Base-by-base conservation (phyloP, 805 yeast species). In the Metahyphopichia silvanorum region DNA sequence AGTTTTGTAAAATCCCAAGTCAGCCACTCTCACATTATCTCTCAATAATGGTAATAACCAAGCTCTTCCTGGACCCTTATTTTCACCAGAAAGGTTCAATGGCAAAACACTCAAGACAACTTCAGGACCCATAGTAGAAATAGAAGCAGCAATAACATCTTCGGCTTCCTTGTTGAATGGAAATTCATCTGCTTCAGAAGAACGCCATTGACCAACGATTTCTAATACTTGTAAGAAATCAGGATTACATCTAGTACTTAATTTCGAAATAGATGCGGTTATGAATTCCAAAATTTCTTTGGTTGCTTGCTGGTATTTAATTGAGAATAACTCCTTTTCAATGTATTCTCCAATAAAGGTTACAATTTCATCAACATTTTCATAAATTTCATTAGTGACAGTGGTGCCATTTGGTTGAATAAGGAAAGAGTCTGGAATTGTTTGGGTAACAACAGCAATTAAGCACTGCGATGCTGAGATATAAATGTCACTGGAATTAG, bases 41-140 rank as follows among this genome's bases (percentile, higher is more conserved):
- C 97, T 82, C 40, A 93, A 71, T 21, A 93, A 55, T 8, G 98
- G 98, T 43, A 93, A 71, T 47, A 93, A 53, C 97, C 98, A 93
- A 28, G 97, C 97, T 54, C 98, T 77, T 28, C 97, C 97, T n/a
- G 80, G 73, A 20, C 63, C 59, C 16, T 65, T 46, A 15, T 63
- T 55, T n/a, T n/a, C n/a, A 4, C 82, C 76, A 28, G 73, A 71
- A 47, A 93, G 69, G 51, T 91, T 87, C 50, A 93, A 67, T 5
- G 99, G 98, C 21, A 93, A 68, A 4, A 74, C 65, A 28, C 75
- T 59, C 39, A 91, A 63, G 2, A 93, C 93, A 9, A 70, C 76
- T 46, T 84, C 94, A 7, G 98, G 96, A 2, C 98, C 98, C 55
- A 89, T 58, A 4, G 82, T 76, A 2, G 84, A 56, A 35, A 93